Percentiles rank a stretch among this genome's conserved stretches.
Evolutionary conservation across 148 eudicot species (phyloP).

Genomic region (Bassia scoparia): DNA sequence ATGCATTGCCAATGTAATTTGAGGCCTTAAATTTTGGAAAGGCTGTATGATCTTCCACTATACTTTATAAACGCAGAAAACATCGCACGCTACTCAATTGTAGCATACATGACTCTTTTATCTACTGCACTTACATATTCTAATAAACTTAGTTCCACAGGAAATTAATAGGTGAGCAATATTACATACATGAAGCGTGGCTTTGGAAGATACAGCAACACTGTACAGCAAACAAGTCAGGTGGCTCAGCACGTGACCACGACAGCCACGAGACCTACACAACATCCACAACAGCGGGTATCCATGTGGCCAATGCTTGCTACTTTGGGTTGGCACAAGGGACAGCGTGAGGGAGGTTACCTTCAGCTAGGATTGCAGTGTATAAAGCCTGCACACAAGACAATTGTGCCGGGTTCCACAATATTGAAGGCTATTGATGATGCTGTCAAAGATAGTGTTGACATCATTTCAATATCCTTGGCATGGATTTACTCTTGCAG

Average conservation of each 20-base stretch:
- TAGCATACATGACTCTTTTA: too few species aligned
- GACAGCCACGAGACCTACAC: slow-evolving; percentile 67
- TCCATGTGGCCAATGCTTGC: slow-evolving; percentile 41
- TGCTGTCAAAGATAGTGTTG: slow-evolving; percentile 69
- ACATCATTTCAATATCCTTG: slow-evolving; percentile 63
- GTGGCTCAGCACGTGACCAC: slow-evolving; percentile 48
- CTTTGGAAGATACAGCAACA: slow-evolving; percentile 16
- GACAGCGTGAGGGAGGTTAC: slow-evolving; percentile 52
- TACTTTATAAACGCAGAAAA: too few species aligned
- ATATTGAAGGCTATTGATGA: slow-evolving; percentile 66
- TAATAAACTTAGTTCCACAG: slow-evolving; percentile 18
- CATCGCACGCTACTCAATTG: too few species aligned
- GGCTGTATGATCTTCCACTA: too few species aligned
- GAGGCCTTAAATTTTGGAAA: too few species aligned
- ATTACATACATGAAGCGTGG: slow-evolving; percentile 28
- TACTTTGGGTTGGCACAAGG: slow-evolving; percentile 60
- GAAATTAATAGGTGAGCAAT: slow-evolving; percentile 69
- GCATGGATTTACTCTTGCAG: slow-evolving; percentile 43
- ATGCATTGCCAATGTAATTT: too few species aligned
- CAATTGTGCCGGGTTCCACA: slow-evolving; percentile 45
- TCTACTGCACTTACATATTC: too few species aligned
- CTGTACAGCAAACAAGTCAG: slow-evolving; percentile 4
- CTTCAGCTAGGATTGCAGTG: slow-evolving; percentile 55
- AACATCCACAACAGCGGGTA: slow-evolving; percentile 63
- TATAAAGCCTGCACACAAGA: slow-evolving; percentile 55